Percentiles rank a stretch among this genome's conserved stretches.
These are phyloP conservation scores for Epithemia pelagica DNA, from an alignment of 108 stramenopile genomes.

Conservation along the genomic window DNA sequence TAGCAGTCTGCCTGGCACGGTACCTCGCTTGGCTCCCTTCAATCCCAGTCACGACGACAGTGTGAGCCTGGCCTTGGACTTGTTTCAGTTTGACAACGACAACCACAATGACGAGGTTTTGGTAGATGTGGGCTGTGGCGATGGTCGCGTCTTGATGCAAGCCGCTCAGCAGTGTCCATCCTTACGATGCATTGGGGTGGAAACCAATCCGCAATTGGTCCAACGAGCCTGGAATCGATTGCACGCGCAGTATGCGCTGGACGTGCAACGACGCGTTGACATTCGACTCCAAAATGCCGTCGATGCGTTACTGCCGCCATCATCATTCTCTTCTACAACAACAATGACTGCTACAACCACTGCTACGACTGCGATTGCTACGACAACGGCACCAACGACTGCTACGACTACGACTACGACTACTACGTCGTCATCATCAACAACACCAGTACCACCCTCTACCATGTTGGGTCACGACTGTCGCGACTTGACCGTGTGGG, in stretches of 20 bases:
- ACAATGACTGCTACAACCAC: not conserved
- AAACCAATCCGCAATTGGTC: constrained; percentile 52
- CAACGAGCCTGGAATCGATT: constrained; percentile 26
- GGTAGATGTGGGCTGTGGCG: constrained; percentile 86
- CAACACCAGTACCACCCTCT: not conserved
- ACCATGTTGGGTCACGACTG: constrained; percentile 1
- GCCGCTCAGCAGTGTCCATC: constrained; percentile 32
- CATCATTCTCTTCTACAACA: constrained; percentile 1
- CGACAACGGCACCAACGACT: too few relatives aligned
- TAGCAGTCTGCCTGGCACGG: too few relatives aligned
- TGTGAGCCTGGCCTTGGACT: constrained; percentile 31
- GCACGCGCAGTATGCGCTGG: not conserved
- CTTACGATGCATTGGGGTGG: constrained; percentile 69
- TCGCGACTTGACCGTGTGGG: constrained; percentile 34
- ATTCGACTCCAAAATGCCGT: constrained; percentile 31
- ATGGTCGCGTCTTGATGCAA: constrained; percentile 61
- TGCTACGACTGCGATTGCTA: not conserved
- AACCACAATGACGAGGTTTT: constrained; percentile 40
- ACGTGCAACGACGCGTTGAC: constrained; percentile 31
- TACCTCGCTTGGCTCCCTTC: constrained; percentile 53
- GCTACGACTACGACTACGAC: too few relatives aligned
- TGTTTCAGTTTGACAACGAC: constrained; percentile 1
- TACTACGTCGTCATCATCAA: too few relatives aligned
- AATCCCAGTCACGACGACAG: constrained; percentile 60
- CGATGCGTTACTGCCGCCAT: constrained; percentile 34